Base-by-base conservation (phyloP, 1,284 basidiomycete genomes). In the Austropuccinia psidii region DNA sequence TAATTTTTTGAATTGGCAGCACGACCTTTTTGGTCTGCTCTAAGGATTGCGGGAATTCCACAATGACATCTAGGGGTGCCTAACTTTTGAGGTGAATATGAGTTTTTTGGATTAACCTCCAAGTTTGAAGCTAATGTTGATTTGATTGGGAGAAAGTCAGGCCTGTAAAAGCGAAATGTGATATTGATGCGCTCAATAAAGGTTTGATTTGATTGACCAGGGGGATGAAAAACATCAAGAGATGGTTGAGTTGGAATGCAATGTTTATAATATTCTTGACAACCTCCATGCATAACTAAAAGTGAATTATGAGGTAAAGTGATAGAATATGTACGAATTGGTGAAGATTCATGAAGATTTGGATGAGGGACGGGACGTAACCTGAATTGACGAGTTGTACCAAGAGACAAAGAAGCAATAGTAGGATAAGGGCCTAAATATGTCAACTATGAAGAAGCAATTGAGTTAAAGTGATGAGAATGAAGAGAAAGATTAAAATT, bases 391-490 rank as follows among this genome's bases (percentile, higher is more conserved):
- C 75, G 70, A 0, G 7, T 80, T 83, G 76, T 80, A 85, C 93
- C 93, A n/a, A 97, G 86, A 76, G 91, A 93, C 50, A 97, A 81
- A 7, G 91, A 93, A 8, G 93, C 93, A 77, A 97, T 96, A 0
- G 93, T 95, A 0, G 91, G 87, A 80, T 89, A 93, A 5, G 93
- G 93, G 1, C 93, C 93, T 13, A 96, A 84, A 81, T 91, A 89
- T 47, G 74, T 43, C 17, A 39, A 65, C 54, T 88, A 89, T 62
- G 86, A 79, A 74, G 87, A n/a, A n/a, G n/a, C n/a, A n/a, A n/a
- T n/a, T n/a, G n/a, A n/a, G n/a, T n/a, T n/a, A n/a, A n/a, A n/a
- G n/a, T n/a, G n/a, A n/a, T 86, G 79, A 62, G 39, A 65, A 21
- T 2, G 52, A 43, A 37, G 19, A 24, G 39, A 27, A 49, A 47